Conservation (phyloP, 108 stramenopile species). For the Parmales sp. region DNA sequence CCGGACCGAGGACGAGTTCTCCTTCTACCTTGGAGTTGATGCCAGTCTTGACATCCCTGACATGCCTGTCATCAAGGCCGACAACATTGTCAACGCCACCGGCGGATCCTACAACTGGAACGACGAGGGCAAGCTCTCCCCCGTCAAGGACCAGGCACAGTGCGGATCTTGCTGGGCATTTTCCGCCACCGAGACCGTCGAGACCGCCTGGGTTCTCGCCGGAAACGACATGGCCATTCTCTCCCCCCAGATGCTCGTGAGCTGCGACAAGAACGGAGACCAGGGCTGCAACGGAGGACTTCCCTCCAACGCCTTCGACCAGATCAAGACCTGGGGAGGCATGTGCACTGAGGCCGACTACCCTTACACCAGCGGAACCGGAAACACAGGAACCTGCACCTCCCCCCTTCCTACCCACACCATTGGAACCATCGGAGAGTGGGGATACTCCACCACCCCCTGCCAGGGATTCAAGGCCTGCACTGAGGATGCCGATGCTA, state of each 20-base stretch:
- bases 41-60: neutral
- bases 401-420: slow-evolving; percentile 11
- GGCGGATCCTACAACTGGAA: slow-evolving; percentile 9
- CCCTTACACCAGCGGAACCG: slow-evolving; percentile 22
- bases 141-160: slow-evolving; percentile 54
- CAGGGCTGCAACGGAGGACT: slow-evolving; percentile 87
- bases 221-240: slow-evolving; percentile 28
- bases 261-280: slow-evolving; percentile 69
- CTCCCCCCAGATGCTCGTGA: slow-evolving; percentile 80
- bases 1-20: slow-evolving; percentile 9
- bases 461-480: slow-evolving; percentile 11
- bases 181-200: slow-evolving; percentile 82
- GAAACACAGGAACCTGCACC: slow-evolving; percentile 11
- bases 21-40: slow-evolving; percentile 8
- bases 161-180: slow-evolving; percentile 97
- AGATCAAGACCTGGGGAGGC: slow-evolving; percentile 34
- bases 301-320: slow-evolving; percentile 73
- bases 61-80: neutral
- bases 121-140: slow-evolving; percentile 18
- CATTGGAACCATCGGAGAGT: neutral
- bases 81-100: slow-evolving; percentile 1
- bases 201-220: slow-evolving; percentile 45
- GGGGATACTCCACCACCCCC: neutral
- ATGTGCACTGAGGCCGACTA: slow-evolving; percentile 21
- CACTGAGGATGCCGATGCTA: slow-evolving; percentile 4